phyloP scores from a whole-genome alignment of 2,329 filamentous ascomycete species.

The Xylaria sp. region DNA sequence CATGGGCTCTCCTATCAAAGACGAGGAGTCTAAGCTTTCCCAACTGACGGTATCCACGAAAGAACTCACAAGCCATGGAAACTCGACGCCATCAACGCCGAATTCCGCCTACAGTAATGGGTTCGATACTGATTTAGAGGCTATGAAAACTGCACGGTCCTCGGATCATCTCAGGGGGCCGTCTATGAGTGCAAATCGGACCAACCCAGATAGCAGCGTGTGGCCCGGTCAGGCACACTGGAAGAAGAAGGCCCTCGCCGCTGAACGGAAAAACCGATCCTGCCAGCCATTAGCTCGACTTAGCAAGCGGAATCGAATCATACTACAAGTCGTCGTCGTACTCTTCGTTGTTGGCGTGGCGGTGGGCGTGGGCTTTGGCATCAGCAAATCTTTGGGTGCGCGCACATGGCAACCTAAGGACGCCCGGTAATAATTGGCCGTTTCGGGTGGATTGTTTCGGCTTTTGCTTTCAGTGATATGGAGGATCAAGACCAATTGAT shows the following conservation, averaged over 20 bases:
- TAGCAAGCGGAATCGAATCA: conserved; percentile 64
- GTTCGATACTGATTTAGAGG: conserved; percentile 69
- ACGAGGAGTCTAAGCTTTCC: conserved; percentile 34
- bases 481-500: background rate
- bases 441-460: background rate
- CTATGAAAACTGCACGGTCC: conserved; percentile 56
- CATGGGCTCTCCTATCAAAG: conserved; percentile 36
- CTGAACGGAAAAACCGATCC: conserved; percentile 60
- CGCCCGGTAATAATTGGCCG: conserved; percentile 37
- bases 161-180: conserved; percentile 53
- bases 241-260: conserved; percentile 67
- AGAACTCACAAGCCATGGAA: conserved; percentile 45
- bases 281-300: conserved; percentile 65
- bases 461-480: background rate
- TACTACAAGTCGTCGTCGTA: conserved; percentile 64
- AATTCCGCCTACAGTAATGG: conserved; percentile 58
- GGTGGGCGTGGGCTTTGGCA: conserved; percentile 66
- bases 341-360: conserved; percentile 64
- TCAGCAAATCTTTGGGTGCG: conserved; percentile 70
- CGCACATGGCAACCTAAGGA: conserved; percentile 62
- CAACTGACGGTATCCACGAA: conserved; percentile 41
- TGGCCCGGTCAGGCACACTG: conserved; percentile 71
- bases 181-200: conserved; percentile 49
- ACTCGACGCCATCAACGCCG: conserved; percentile 58
- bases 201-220: conserved; percentile 61